These are phyloP conservation scores for Scenedesmus sp. DNA, from an alignment of 163 green algal species.

Conservation along the genomic window DNA sequence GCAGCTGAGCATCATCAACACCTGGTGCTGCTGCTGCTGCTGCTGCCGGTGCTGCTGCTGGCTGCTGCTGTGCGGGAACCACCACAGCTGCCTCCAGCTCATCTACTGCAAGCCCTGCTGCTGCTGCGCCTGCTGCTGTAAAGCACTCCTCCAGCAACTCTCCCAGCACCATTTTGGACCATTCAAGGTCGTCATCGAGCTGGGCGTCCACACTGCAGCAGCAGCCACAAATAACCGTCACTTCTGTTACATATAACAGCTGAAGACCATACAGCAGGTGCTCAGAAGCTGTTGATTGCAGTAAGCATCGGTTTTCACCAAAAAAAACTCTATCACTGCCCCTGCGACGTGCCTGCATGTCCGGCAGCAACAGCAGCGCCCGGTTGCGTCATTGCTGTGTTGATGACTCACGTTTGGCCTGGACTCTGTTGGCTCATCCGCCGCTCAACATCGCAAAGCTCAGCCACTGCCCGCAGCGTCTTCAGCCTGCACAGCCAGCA, in stretches of 20 bases:
- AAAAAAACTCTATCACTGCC: too few species aligned
- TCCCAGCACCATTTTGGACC: background rate
- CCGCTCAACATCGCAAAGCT: background rate
- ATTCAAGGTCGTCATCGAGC: background rate
- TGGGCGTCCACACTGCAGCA: background rate
- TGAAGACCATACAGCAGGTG: too few species aligned
- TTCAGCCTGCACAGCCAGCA: background rate
- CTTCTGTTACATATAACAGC: too few species aligned
- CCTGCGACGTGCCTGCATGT: too few species aligned
- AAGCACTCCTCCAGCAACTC: background rate
- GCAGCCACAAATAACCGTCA: background rate
- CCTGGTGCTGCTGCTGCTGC: background rate
- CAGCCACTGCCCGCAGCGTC: background rate
- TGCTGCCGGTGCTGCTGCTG: background rate
- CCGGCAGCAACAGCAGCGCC: background rate
- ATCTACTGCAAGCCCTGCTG: background rate
- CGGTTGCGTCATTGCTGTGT: too few species aligned
- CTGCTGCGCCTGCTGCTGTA: background rate
- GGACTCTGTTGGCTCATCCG: background rate
- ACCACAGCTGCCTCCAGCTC: background rate
- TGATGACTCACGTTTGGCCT: background rate
- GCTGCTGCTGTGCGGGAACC: background rate
- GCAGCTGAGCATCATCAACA: background rate
- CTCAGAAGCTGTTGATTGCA: too few species aligned
- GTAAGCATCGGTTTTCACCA: too few species aligned